Conservation (phyloP, 176 grass and related monocot species). For the Phyllostachys edulis region DNA sequence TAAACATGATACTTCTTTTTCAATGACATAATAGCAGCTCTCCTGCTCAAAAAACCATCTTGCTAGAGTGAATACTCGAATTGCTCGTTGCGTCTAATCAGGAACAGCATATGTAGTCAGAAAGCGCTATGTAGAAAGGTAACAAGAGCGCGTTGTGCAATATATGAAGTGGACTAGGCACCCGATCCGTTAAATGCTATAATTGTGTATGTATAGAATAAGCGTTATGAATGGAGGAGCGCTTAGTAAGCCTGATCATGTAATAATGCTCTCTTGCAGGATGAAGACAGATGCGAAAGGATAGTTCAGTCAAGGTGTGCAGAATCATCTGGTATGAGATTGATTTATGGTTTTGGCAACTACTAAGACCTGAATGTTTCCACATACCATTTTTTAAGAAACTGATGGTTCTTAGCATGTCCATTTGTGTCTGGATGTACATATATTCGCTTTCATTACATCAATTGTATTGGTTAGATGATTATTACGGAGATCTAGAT, state of each 20-base stretch:
- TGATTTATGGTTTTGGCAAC: conserved; percentile 17
- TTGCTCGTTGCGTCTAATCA: neutral
- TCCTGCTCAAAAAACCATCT: neutral
- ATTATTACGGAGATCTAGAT: conserved; percentile 6
- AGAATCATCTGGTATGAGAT: conserved; percentile 63
- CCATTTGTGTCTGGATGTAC: neutral
- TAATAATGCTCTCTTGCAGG: conserved; percentile 44
- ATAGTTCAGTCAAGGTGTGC: conserved; percentile 44
- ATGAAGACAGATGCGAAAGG: conserved; percentile 30
- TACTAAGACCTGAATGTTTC: conserved; percentile 1
- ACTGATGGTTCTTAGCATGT: neutral
- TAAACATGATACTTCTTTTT: neutral
- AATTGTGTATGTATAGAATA: conserved; percentile 1
- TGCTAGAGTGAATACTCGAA: neutral
- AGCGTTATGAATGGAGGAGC: neutral
- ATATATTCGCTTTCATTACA: conserved; percentile 3
- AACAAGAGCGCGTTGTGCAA: neutral
- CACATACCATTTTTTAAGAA: neutral
- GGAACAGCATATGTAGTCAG: neutral
- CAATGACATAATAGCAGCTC: neutral
- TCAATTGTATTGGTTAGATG: neutral
- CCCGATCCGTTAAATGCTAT: neutral
- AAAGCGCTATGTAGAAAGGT: neutral
- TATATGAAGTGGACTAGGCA: neutral
- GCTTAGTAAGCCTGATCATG: conserved; percentile 5